Base-by-base conservation (phyloP, 352 stramenopile genomes). In the Globisporangium cylindrosporum region DNA sequence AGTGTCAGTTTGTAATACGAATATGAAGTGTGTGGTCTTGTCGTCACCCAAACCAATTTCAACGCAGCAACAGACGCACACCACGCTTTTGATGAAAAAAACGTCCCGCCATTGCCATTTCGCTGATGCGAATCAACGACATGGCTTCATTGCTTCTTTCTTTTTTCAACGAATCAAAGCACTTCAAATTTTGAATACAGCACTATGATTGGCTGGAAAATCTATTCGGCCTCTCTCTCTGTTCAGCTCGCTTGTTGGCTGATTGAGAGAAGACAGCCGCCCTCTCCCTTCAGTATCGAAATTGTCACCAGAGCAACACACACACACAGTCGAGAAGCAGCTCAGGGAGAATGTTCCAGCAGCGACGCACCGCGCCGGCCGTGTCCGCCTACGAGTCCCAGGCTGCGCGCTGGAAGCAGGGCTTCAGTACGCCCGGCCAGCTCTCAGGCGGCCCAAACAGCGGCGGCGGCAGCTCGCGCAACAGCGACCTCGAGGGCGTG, bases 401-500 rank as follows among this genome's bases (percentile, higher is more conserved):
- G 64, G 86, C 86, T 14, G 82, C 82, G 46, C 74, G 79, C 22
- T 93, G 86, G 86, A 93, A 93, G 64, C 74, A 90, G 69, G 86
- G 86, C 7, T 93, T 93, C 70, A 72, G 59, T 0, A 46, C 43
- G 3, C 55, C 66, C 38, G n/a, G 51, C 6, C 43, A 51, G 43
- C 43, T 18, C 43, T 51, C 18, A 0, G 41, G 41, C 5, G 43
- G 18, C 10, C 29, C 36, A 6, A 20, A 43, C 60, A 41, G 62
- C 57, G 62, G 61, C 60, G 66, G 36, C 55, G 41, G n/a, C 48
- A 22, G 64, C 6, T 53, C 71, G 34, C 76, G 80, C 5, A 72
- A 85, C 58, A 75, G 73, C 20, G 83, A 92, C 62, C 65, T 93
- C 27, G 86, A 93, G 63, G 87, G 80, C 55, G 80, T 78, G 67